Base-by-base conservation (phyloP, 768 basidiomycete species). In the Podaxis sp. region DNA sequence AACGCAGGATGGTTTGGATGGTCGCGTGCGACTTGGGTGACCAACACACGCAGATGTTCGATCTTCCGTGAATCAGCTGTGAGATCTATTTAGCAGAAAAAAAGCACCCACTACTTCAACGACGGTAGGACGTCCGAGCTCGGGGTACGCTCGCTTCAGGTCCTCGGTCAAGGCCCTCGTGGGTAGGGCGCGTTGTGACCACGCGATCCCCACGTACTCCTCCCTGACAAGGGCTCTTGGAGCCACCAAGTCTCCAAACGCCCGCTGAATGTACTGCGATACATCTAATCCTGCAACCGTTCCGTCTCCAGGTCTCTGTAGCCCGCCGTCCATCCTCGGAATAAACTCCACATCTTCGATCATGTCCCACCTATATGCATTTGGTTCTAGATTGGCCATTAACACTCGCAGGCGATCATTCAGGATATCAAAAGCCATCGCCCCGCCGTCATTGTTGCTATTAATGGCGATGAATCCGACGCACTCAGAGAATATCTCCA, bases 151-250 rank as follows among this genome's bases (percentile, higher is more conserved):
- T 3, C 63, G 55, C 5, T 65, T 28, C 27, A 69, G n/a, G 5
- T 57, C 40, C 2, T 66, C 57, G 1, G 50, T 36, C 16, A 67
- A 64, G 11, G 62, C 57, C 25, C 47, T 23, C n/a, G 50, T 47
- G 55, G 67, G 67, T 5, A 62, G 35, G 2, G 57, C 61, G 4
- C 66, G 52, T 50, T 69, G 70, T 0, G 70, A 69, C 70, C 70
- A 71, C 1, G 68, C 68, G n/a, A 71, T 64, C 1, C 55, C 57
- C 40, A 64, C 65, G 37, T 60, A 64, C 13, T 63, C 55, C 9
- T 48, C 40, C 28, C 62, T 54, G 10, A 71, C 65, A 38, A 69
- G 57, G 10, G 57, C 46, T 3, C 54, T 57, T 1, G 68, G 69
- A 0, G 66, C 32, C 10, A 67, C 42, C n/a, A 71, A 25, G 0